Evolutionary conservation across 495 filamentous ascomycete genomes (phyloP).

Genomic region (Aspergillus cavernicola): DNA sequence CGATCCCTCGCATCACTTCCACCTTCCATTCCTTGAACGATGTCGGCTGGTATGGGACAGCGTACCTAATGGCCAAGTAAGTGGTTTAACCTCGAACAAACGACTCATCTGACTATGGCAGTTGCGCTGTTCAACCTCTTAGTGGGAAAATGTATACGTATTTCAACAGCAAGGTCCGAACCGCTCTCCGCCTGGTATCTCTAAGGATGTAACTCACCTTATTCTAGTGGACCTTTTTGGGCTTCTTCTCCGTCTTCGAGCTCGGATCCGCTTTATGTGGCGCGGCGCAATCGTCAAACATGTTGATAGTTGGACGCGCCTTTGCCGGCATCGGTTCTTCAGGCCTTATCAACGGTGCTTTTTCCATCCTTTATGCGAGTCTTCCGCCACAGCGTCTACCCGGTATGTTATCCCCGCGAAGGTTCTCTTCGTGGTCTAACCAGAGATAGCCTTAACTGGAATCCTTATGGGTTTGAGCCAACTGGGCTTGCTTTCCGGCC

Average conservation of each 20-base stretch:
- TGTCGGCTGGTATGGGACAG: not conserved
- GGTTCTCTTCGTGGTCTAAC: not conserved
- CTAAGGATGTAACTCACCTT: too few relatives aligned
- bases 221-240: conserved; percentile 24
- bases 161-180: conserved; percentile 28
- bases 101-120: not conserved
- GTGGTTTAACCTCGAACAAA: conserved; percentile 33
- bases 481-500: conserved; percentile 43
- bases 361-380: conserved; percentile 48
- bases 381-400: conserved; percentile 39
- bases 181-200: too few relatives aligned
- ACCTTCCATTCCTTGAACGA: not conserved
- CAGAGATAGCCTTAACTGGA: not conserved
- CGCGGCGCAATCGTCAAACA: conserved; percentile 37
- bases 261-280: conserved; percentile 43
- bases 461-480: conserved; percentile 23
- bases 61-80: conserved; percentile 16
- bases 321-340: conserved; percentile 40
- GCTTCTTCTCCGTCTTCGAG: conserved; percentile 39
- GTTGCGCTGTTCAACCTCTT: conserved; percentile 41
- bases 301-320: conserved; percentile 45
- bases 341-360: conserved; percentile 48
- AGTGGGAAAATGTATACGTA: conserved; percentile 46
- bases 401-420: not conserved
- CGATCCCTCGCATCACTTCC: not conserved